Evolutionary conservation across 345 rosid genomes (phyloP).

Genomic region (Viola odorata): DNA sequence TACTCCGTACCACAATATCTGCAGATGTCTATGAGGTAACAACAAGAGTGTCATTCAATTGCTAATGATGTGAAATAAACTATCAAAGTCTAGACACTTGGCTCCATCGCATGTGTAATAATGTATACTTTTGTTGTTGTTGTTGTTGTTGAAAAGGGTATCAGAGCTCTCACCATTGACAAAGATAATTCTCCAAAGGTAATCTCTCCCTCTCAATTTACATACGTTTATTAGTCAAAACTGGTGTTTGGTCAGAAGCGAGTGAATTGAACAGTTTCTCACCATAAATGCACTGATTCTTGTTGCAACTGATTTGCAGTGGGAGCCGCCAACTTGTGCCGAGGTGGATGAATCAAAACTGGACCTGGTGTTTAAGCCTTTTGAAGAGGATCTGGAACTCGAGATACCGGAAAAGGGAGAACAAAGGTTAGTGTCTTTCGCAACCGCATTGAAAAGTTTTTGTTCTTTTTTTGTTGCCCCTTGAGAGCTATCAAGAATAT

Average conservation of each 20-base stretch:
- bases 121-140: not conserved
- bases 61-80: not conserved
- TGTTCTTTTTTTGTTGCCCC: not conserved
- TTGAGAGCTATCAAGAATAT: no score
- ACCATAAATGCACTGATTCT: not conserved
- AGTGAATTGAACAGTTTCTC: no score
- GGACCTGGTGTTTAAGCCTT: slow-evolving; percentile 56
- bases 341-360: slow-evolving; percentile 52
- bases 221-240: not conserved
- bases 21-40: slow-evolving; percentile 82
- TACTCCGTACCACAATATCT: slow-evolving; percentile 53
- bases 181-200: slow-evolving; percentile 95
- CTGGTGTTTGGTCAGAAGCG: not conserved
- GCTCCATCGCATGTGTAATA: slow-evolving; percentile 6
- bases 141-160: slow-evolving; percentile 48
- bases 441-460: not conserved
- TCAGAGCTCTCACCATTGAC: slow-evolving; percentile 81
- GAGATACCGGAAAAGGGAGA: slow-evolving; percentile 61
- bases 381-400: slow-evolving; percentile 58
- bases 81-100: not conserved
- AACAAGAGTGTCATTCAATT: not conserved
- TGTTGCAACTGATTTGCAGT: slow-evolving; percentile 28
- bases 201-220: slow-evolving; percentile 3
- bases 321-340: slow-evolving; percentile 63
- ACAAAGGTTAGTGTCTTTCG: slow-evolving; percentile 39